A percentile compares a stretch with the other conserved stretches of the same genome.
phyloP scores from a whole-genome alignment of 169 alveolate species.

The Eimeria necatrix region DNA sequence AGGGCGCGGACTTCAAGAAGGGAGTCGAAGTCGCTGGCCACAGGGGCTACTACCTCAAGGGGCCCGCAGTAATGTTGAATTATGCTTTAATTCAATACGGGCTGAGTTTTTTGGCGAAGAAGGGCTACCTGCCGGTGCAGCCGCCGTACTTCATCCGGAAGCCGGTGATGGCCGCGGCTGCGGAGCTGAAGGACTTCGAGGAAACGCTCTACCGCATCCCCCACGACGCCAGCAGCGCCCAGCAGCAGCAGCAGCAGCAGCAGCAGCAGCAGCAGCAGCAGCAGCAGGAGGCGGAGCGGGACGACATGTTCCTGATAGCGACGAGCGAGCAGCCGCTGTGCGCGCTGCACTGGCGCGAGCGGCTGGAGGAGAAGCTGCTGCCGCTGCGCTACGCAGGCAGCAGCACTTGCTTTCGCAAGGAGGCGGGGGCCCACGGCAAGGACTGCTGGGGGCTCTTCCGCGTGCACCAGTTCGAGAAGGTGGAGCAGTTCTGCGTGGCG shows the following conservation, averaged over 20 bases:
- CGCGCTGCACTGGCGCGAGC: slow-evolving; percentile 94
- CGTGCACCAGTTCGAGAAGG: slow-evolving; percentile 99
- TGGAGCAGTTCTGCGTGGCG: slow-evolving; percentile 98
- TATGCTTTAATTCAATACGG: slow-evolving; percentile 98
- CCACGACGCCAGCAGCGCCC: slow-evolving; percentile 11
- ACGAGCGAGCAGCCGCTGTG: slow-evolving; percentile 99
- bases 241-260: slow-evolving; percentile 47
- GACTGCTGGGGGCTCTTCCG: slow-evolving; percentile 99
- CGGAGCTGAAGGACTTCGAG: slow-evolving; percentile 98
- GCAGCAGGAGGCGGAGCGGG: slow-evolving; percentile 79
- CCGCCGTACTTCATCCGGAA: slow-evolving; percentile 99
- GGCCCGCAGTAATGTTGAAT: slow-evolving; percentile 97
- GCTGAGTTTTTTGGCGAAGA: slow-evolving; percentile 91
- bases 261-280: slow-evolving; percentile 14
- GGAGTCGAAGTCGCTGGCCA: slow-evolving; percentile 98
- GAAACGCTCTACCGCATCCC: slow-evolving; percentile 95
- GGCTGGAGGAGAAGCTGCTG: slow-evolving; percentile 88
- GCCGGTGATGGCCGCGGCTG: slow-evolving; percentile 97
- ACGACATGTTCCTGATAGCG: slow-evolving; percentile 97
- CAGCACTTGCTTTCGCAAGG: slow-evolving; percentile 99
- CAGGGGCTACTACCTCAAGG: slow-evolving; percentile 98
- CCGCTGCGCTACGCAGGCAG: slow-evolving; percentile 97
- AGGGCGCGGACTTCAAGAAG: slow-evolving; percentile 94
- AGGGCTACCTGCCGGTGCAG: slow-evolving; percentile 97
- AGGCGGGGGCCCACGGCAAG: slow-evolving; percentile 99